Evolutionary conservation across 192 early-diverging fungal species (phyloP), one percentile per base, ranked within the genome.

Genomic region (Coemansia sp.): DNA sequence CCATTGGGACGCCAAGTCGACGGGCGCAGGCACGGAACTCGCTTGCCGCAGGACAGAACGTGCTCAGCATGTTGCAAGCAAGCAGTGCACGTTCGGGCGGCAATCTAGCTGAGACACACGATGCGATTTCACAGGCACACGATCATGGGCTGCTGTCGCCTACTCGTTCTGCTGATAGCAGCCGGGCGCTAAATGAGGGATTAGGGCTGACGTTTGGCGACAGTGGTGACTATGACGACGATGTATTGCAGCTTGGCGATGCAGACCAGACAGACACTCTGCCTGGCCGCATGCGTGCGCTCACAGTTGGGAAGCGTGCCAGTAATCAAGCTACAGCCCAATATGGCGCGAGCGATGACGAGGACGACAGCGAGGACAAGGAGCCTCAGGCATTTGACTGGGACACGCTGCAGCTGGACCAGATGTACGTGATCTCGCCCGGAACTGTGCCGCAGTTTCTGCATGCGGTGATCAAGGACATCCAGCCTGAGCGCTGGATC

Each of bases 401-500:
- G 93, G 85, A 89, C 50, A 81, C 71, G 14, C 92, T 93, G 74
- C 76, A 85, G 66, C 87, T 88, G 13, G 90, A 94, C 80, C 94
- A 98, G 73, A 98, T 98, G 96, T 90, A 93, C 82, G 94, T 96
- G n/a, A 94, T 96, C 73, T 88, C 88, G 54, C 84, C 82, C 57
- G 82, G 86, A 27, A 86, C 87, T 7, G 78, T 94, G 50, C 82
- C 85, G 12, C 83, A 84, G 59, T 89, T 95, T 55, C 84, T 97
- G 38, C 74, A 89, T 54, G 84, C 85, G 0, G 84, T 88, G 16
- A 84, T 97, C 62, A 84, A 76, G 16, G 79, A 85, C 27, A 84
- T 94, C 43, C 81, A 83, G 55, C 88, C 90, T 0, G 78, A 84
- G 27, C 81, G 81, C 38, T 82, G 85, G 65, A 78, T 82, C 22